These are phyloP conservation scores for Pinus tabuliformis DNA, from an alignment of 75 land plant genomes.

Conservation along the genomic window DNA sequence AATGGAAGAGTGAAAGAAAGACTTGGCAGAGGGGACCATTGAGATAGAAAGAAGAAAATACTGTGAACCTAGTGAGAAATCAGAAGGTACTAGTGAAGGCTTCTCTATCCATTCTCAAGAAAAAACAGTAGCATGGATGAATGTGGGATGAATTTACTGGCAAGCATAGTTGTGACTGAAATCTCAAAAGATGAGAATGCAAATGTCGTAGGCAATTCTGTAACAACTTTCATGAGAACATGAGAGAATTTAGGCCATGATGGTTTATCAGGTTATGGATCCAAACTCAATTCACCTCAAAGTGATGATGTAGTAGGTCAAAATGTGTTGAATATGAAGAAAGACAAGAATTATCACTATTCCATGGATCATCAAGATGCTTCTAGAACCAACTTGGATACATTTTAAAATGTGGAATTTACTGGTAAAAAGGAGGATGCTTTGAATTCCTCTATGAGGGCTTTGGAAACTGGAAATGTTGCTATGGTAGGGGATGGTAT, in stretches of 20 bases:
- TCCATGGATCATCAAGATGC: no score
- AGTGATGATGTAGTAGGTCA: no score
- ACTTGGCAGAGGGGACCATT: background rate
- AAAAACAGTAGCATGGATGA: constrained; percentile 48
- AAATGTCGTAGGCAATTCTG: background rate
- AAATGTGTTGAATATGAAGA: background rate
- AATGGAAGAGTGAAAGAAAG: background rate
- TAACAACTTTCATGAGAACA: background rate
- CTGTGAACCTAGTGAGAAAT: constrained; percentile 25
- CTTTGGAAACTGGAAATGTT: no score
- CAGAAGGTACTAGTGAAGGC: constrained; percentile 59
- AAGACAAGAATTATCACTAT: background rate
- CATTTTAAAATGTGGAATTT: no score
- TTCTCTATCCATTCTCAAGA: constrained; percentile 47
- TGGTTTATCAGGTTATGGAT: background rate
- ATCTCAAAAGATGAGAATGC: constrained; percentile 15
- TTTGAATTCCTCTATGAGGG: no score
- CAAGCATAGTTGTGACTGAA: constrained; percentile 88
- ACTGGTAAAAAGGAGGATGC: no score
- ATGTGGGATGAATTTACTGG: constrained; percentile 86
- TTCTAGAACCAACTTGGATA: no score
- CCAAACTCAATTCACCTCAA: no score
- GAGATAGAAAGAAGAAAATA: constrained; percentile 15
- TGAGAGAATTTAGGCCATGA: background rate
- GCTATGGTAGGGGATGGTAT: no score